phyloP scores from a whole-genome alignment of 768 basidiomycete genomes.

The Harrya chromipes region DNA sequence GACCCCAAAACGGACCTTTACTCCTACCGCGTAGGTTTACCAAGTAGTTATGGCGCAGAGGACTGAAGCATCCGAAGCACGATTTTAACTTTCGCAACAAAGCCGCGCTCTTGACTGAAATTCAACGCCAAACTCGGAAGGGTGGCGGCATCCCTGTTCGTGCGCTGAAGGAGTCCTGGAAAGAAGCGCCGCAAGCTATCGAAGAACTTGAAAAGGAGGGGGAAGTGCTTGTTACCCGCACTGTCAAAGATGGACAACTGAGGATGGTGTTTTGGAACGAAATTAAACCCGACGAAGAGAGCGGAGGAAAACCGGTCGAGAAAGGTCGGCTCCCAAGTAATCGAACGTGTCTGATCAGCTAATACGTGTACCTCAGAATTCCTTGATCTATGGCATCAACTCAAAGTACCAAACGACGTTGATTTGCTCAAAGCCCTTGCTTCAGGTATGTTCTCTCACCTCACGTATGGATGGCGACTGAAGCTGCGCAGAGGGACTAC shows the following conservation, averaged over 20 bases:
- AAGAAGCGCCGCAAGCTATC: constrained; percentile 77
- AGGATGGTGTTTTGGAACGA: constrained; percentile 92
- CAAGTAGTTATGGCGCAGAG: background rate
- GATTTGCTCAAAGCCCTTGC: constrained; percentile 76
- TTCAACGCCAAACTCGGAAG: constrained; percentile 79
- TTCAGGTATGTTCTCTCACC: constrained; percentile 46
- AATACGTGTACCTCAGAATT: constrained; percentile 56
- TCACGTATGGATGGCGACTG: background rate
- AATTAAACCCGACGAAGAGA: constrained; percentile 71
- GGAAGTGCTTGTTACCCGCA: constrained; percentile 84
- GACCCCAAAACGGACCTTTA: constrained; percentile 85
- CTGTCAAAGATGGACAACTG: constrained; percentile 76
- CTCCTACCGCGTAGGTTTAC: constrained; percentile 70
- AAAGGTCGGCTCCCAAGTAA: constrained; percentile 53
- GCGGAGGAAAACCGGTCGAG: constrained; percentile 69
- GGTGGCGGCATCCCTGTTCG: constrained; percentile 85
- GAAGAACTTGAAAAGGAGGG: constrained; percentile 90
- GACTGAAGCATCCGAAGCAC: constrained; percentile 47
- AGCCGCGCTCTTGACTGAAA: constrained; percentile 77
- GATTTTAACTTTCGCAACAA: constrained; percentile 86
- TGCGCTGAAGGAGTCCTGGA: constrained; percentile 87
- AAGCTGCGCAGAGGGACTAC: constrained; percentile 62
- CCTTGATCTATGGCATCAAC: constrained; percentile 78
- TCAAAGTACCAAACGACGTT: constrained; percentile 83
- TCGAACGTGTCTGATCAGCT: constrained; percentile 3